phyloP scores from a whole-genome alignment of 2,329 filamentous ascomycete species.

The Trichoderma gracile region DNA sequence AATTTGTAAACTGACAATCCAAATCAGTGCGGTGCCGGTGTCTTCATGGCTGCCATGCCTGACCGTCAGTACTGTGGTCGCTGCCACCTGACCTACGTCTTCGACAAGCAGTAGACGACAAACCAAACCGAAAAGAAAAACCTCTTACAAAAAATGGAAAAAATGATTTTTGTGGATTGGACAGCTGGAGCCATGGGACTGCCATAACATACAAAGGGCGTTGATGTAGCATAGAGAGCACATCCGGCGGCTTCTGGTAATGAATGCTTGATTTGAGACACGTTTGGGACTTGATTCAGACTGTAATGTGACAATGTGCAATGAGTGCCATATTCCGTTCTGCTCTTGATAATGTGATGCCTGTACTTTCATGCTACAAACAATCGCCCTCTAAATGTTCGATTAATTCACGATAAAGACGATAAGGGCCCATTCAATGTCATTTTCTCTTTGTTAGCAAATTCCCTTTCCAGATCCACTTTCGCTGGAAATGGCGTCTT shows the following conservation, averaged over 20 bases:
- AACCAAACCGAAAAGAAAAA: neutral
- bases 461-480: neutral
- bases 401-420: no score
- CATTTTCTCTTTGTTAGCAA: no score
- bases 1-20: neutral
- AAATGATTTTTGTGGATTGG: conserved; percentile 33
- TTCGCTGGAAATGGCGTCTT: neutral
- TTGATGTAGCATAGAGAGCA: conserved; percentile 48
- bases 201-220: conserved; percentile 40
- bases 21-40: conserved; percentile 90
- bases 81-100: conserved; percentile 73
- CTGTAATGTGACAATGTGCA: conserved; percentile 26
- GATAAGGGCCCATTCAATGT: no score
- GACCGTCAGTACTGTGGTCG: conserved; percentile 96
- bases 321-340: neutral
- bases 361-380: neutral
- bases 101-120: conserved; percentile 62
- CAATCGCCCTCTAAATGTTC: neutral
- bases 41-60: conserved; percentile 99
- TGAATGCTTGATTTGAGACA: conserved; percentile 42
- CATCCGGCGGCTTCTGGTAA: conserved; percentile 44
- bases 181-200: conserved; percentile 37
- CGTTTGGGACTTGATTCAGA: conserved; percentile 22
- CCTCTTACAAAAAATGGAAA: conserved; percentile 33
- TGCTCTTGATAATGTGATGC: neutral